phyloP scores from a whole-genome alignment of 148 eudicot species.

The Pharnaceum exiguum region DNA sequence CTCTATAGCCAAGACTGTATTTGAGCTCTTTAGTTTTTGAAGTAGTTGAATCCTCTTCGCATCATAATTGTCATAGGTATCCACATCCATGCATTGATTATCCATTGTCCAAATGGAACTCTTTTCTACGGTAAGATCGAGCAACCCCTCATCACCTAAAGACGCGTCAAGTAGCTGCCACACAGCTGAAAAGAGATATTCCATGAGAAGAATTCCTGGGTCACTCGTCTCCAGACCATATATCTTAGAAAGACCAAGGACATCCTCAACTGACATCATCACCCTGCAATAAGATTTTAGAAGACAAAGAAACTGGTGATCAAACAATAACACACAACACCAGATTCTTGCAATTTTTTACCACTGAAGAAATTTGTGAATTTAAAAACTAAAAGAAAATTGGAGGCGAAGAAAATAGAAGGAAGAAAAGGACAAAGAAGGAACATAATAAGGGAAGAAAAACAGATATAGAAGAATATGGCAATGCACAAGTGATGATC shows the following conservation, averaged over 20 bases:
- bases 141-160: conserved; percentile 82
- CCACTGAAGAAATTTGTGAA: too few species aligned
- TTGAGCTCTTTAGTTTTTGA: conserved; percentile 44
- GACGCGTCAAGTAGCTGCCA: conserved; percentile 91
- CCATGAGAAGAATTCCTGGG: conserved; percentile 55
- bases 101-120: conserved; percentile 46
- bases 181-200: conserved; percentile 53
- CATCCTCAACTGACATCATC: conserved; percentile 52
- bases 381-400: too few species aligned
- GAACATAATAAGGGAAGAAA: too few species aligned
- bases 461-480: too few species aligned
- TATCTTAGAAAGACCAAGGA: conserved; percentile 58
- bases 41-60: conserved; percentile 49
- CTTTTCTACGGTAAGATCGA: conserved; percentile 62
- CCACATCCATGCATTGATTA: conserved; percentile 62
- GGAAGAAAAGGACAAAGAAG: too few species aligned
- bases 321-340: neutral
- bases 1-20: conserved; percentile 67
- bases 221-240: conserved; percentile 49
- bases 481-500: too few species aligned
- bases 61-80: conserved; percentile 28
- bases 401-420: too few species aligned
- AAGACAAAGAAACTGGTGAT: neutral
- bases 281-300: conserved; percentile 44
- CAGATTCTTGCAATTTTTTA: neutral